Evolutionary conservation across 1,284 basidiomycete genomes (phyloP), one percentile per base, ranked within the genome.

Genomic region (Coniophora puteana): DNA sequence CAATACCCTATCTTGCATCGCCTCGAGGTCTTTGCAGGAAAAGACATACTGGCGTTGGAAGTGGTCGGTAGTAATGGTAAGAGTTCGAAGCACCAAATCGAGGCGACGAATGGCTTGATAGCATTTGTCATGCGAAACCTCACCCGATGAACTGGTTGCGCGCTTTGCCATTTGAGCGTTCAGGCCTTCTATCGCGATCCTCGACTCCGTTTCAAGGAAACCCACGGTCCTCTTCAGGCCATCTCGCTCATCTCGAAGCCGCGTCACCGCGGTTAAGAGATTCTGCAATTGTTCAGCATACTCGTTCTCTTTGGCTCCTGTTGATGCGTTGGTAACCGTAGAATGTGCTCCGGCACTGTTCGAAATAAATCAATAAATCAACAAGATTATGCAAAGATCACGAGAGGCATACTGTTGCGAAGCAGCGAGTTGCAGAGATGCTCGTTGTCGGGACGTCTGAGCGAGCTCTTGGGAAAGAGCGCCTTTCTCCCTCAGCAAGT

Each of bases 191-290:
- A 81, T 69, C 4, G 78, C 69, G 52, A 89, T 87, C 45, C 68
- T 76, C 22, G 77, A 74, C 59, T 92, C 89, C n/a, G 72, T 69
- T 49, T 83, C 73, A 31, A 83, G 63, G 62, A 89, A 92, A 30
- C 85, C 73, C 12, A 90, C 58, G 43, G 81, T 74, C 13, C 79
- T 72, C 42, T 73, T 71, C n/a, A 88, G 68, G 28, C 66, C 68
- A 50, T 92, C 82, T 7, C 89, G 72, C 52, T 92, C 88, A 4
- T 58, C 57, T 12, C 89, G 80, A 21, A 91, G 62, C 23, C 86
- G 77, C 14, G 76, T 73, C 33, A 89, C 70, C 3, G 83, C 75
- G n/a, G n/a, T n/a, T n/a, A n/a, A n/a, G 31, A 11, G 10, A 18
- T 18, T 34, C 17, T 18, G 31, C 31, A 16, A 18, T 12, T 34